Evolutionary conservation across 345 rosid genomes (phyloP), one percentile per base, ranked within the genome.

Genomic region (Lepidium didymum): DNA sequence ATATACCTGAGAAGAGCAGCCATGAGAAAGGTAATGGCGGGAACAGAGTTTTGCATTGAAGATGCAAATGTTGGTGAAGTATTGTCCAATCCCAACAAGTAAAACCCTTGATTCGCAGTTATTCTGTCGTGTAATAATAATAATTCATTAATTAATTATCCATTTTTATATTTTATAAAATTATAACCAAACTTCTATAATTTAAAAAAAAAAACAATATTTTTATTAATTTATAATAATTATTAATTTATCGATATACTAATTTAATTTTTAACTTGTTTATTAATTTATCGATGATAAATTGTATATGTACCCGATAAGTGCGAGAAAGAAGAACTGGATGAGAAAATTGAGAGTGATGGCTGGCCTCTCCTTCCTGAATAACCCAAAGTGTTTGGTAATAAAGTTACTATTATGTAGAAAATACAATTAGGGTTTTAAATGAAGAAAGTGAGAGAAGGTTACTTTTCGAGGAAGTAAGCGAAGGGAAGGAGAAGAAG

Each of bases 1-100:
- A 5, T 5, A 35, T 85, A 69, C 98, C 97, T 75, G 69, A 94
- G 87, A 27, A 88, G 14, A 62, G 90, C 94, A 31, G 99, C 99
- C 99, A 94, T 89, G 72, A 94, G 88, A 69, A 94, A 94, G 47
- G 99, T 94, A 64, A 94, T 91, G 72, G 99, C 99, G 8, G 99
- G 99, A 57, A 94, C 99, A 4, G 99, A 94, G 83, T 94, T 94
- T 78, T 94, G 99, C 55, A 94, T 91, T 36, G 99, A 96, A 44
- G 99, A 94, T 15, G 99, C 99, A 69, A 94, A 94, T 62, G 99
- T 94, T 8, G 99, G 99, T 7, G 99, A 80, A 14, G 99, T 88
- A 80, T 94, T 83, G 49, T 91, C 94, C 40, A 94, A 80, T 6
- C 99, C 99, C 79, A 94, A 74, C 79, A 94, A 78, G 84, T 94